phyloP scores from a whole-genome alignment of 2,329 filamentous ascomycete genomes.

The Neophaeococcomyces mojaviensis region DNA sequence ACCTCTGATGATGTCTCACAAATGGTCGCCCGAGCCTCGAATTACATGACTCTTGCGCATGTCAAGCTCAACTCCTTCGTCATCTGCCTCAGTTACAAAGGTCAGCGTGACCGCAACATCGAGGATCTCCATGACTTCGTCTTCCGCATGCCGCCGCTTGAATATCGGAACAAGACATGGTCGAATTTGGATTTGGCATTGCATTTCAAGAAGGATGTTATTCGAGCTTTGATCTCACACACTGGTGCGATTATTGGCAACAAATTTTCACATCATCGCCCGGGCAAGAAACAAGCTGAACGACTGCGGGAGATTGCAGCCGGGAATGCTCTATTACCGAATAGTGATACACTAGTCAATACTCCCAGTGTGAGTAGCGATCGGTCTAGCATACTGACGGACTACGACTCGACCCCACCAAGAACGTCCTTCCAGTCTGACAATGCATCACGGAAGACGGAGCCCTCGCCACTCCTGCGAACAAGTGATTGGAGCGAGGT shows the following conservation, averaged over 20 bases:
- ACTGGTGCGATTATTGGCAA: conserved; percentile 95
- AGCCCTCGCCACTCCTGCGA: conserved; percentile 3
- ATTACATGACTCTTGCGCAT: conserved; percentile 94
- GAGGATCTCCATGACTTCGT: conserved; percentile 97
- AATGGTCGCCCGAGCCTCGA: conserved; percentile 92
- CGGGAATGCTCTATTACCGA: conserved; percentile 58
- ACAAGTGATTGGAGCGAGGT: conserved; percentile 2
- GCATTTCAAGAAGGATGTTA: conserved; percentile 87
- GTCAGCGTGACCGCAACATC: conserved; percentile 87
- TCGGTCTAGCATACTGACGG: conserved; percentile 21
- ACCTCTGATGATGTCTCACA: conserved; percentile 84
- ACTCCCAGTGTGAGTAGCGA: conserved; percentile 19
- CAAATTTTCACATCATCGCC: conserved; percentile 86
- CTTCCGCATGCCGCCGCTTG: conserved; percentile 86
- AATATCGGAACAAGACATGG: conserved; percentile 99
- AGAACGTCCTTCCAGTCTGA: conserved; percentile 19
- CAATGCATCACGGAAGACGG: neutral
- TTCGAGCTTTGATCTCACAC: conserved; percentile 88
- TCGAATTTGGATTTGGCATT: conserved; percentile 91
- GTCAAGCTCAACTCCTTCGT: conserved; percentile 94
- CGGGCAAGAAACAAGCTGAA: conserved; percentile 68
- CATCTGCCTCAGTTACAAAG: conserved; percentile 92
- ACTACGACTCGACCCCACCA: conserved; percentile 18
- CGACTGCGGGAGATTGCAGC: conserved; percentile 78
- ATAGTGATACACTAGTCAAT: conserved; percentile 26